Evolutionary conservation across 441 rosid species (phyloP), one percentile per base, ranked within the genome.

Genomic region (Euphorbia celastroides): DNA sequence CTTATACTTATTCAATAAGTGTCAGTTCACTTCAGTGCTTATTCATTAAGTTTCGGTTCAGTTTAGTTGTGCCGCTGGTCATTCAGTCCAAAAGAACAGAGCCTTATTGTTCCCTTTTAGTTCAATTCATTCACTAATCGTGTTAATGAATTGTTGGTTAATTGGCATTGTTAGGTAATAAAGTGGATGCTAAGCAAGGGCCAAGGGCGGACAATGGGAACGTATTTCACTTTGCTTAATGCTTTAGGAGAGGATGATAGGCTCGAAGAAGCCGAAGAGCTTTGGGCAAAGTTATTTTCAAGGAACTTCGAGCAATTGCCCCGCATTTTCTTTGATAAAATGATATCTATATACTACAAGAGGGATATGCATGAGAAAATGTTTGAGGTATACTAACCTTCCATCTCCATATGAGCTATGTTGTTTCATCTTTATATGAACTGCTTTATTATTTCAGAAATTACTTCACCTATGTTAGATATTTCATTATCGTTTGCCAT

Each of bases 141-240:
- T 17, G 0, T 57, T 34, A 11, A 1, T 19, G 42, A 41, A 14
- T 38, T 5, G 17, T 46, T 22, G 11, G 54, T 59, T 41, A 0
- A 17, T 59, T 38, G 72, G 65, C 59, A 42, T 69, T 3, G 72
- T 64, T 70, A 92, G 97, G 92, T 92, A 77, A 72, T 84, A 12
- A 94, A 91, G 74, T 94, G 99, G 98, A 94, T 94, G 99, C 74
- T 92, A 77, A 94, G 96, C 79, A 89, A 94, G 87, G 99, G 97
- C 12, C 98, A 94, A 81, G 98, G 99, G 65, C 82, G 84, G 80
- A 94, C 93, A 1, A 84, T 86, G 94, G 97, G 96, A 26, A 89
- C 94, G 54, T 88, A 92, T 76, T 84, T 84, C 79, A 81, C 83
- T 20, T 81, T 91, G 68, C 68, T 94, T 60, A 88, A 80, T 81